phyloP scores from a whole-genome alignment of 2,329 filamentous ascomycete genomes.

The Pochonia chlamydosporia region DNA sequence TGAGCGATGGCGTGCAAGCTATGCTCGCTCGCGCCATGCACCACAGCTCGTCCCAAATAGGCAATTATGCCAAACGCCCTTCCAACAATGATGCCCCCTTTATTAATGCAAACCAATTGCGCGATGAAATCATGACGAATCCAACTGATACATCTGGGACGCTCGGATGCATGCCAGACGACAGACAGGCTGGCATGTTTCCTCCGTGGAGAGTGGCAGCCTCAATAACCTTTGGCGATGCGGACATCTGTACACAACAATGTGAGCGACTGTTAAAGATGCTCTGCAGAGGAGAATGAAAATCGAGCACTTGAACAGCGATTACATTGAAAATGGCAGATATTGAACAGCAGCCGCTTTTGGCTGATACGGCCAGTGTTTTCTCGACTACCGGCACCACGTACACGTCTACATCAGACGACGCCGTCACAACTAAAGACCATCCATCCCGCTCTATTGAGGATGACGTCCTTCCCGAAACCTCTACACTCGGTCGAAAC shows the following conservation, averaged over 20 bases:
- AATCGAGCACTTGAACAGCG: too few species aligned
- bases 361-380: background rate
- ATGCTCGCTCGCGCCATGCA: conserved; percentile 1
- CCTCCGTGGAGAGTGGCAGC: background rate
- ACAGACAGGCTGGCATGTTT: too few species aligned
- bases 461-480: conserved; percentile 54
- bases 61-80: background rate
- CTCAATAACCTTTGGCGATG: background rate
- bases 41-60: background rate
- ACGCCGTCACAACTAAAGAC: background rate
- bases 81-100: background rate
- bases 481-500: conserved; percentile 50
- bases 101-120: conserved; percentile 2
- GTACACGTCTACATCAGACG: background rate
- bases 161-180: background rate
- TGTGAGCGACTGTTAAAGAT: too few species aligned
- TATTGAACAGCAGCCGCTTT: conserved; percentile 1
- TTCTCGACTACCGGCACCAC: background rate
- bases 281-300: background rate
- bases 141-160: background rate
- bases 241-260: too few species aligned
- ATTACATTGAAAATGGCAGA: background rate
- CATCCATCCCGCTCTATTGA: conserved; percentile 32
- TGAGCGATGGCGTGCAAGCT: conserved; percentile 7
- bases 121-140: conserved; percentile 1